Conservation (phyloP, 495 filamentous ascomycete genomes). For the Stereocaulon alpinum region DNA sequence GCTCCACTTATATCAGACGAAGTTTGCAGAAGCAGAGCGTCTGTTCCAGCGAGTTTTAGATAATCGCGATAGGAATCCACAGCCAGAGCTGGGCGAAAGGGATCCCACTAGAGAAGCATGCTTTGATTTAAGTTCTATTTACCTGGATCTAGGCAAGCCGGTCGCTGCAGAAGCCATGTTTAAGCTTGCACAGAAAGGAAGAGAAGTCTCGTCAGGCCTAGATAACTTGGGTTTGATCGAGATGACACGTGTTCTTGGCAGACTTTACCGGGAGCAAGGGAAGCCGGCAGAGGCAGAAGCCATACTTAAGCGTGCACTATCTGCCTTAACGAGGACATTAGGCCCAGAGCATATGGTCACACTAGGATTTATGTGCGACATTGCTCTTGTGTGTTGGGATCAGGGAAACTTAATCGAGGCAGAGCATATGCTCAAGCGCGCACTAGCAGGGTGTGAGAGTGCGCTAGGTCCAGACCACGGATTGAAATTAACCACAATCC, state of each 20-base stretch:
- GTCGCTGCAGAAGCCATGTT: slow-evolving; percentile 18
- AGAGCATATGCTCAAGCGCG: slow-evolving; percentile 26
- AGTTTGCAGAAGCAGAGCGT: background rate
- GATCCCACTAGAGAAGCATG: background rate
- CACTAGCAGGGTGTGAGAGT: slow-evolving; percentile 26
- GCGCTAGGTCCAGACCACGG: slow-evolving; percentile 22
- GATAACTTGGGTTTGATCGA: background rate
- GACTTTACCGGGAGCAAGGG: slow-evolving; percentile 18
- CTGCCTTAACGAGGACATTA: slow-evolving; percentile 23
- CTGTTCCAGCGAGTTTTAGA: background rate
- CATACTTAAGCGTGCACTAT: slow-evolving; percentile 26
- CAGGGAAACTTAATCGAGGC: slow-evolving; percentile 26
- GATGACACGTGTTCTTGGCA: slow-evolving; percentile 18
- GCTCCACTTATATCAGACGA: background rate
- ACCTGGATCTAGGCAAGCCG: slow-evolving; percentile 15
- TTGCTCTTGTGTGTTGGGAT: slow-evolving; percentile 21
- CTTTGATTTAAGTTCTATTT: slow-evolving; percentile 13
- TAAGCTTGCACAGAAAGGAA: slow-evolving; percentile 8
- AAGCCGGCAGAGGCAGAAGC: slow-evolving; percentile 26
- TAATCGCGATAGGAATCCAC: background rate
- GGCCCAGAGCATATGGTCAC: slow-evolving; percentile 24
- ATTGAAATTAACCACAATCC: slow-evolving; percentile 23
- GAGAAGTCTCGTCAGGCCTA: slow-evolving; percentile 1
- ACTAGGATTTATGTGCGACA: slow-evolving; percentile 25
- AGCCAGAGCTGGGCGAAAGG: background rate